Evolutionary conservation across 2,329 filamentous ascomycete genomes (phyloP).

Genomic region (Trichophyton rubrum): DNA sequence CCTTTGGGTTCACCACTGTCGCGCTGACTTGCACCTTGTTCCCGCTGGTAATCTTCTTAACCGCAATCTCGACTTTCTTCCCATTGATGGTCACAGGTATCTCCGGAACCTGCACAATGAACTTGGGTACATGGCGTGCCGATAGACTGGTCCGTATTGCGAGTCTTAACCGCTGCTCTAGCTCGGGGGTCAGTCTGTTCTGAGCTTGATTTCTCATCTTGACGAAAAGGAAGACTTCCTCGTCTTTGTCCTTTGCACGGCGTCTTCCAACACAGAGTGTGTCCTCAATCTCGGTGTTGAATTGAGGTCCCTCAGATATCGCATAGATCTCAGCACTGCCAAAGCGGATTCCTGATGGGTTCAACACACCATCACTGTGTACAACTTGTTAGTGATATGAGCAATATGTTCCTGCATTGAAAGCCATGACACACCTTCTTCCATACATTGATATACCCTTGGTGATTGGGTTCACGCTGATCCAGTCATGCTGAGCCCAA

Average conservation of each 20-base stretch:
- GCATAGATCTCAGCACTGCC: constrained; percentile 37
- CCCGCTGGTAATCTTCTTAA: constrained; percentile 33
- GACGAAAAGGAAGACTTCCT: constrained; percentile 32
- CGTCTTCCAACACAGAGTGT: constrained; percentile 30
- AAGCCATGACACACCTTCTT: constrained; percentile 20
- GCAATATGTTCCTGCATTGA: background rate
- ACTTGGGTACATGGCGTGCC: constrained; percentile 32
- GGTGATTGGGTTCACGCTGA: constrained; percentile 31
- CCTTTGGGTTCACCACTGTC: constrained; percentile 31
- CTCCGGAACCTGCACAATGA: constrained; percentile 27
- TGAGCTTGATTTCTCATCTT: constrained; percentile 21
- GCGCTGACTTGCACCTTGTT: constrained; percentile 26
- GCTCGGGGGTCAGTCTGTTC: constrained; percentile 15
- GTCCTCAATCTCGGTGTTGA: constrained; percentile 27
- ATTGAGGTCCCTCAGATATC: constrained; percentile 33
- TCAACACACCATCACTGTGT: constrained; percentile 34
- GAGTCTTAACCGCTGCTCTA: constrained; percentile 13
- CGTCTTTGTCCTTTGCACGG: constrained; percentile 25
- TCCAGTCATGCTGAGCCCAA: constrained; percentile 31
- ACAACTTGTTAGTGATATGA: background rate
- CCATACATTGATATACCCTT: constrained; percentile 34
- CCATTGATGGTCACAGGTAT: constrained; percentile 37
- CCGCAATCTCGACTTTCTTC: constrained; percentile 36
- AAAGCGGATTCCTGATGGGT: constrained; percentile 38
- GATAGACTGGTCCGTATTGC: constrained; percentile 19